Base-by-base conservation (phyloP, 164 flowering plant genomes). In the Vitis rupestris region DNA sequence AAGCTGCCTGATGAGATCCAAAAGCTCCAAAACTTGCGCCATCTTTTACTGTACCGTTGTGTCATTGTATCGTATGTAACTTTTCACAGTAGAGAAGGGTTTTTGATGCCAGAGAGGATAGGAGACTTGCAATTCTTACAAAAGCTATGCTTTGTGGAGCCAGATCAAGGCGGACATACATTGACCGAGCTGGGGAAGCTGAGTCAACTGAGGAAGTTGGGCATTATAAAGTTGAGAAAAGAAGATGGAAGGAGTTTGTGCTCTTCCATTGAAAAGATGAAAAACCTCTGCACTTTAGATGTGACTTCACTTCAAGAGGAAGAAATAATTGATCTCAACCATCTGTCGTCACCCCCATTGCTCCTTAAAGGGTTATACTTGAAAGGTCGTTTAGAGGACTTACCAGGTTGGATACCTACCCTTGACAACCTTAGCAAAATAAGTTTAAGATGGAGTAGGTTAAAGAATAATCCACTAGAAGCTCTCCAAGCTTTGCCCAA, bases 241-340 rank as follows among this genome's bases (percentile, higher is more conserved):
- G 56, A 23, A 62, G 37, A 73, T 63, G 71, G 71, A 9, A 73
- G 6, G 57, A 50, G 8, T 15, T 30, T 67, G 14, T 67, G 71
- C 30, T 57, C 29, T 1, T 54, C 60, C 14, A 55, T 73, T 17
- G 14, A 61, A 30, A 56, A 55, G 8, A 54, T 67, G 71, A 27
- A 27, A 8, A 9, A 67, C 10, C 76, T 67, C 12, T 15, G 30
- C 8, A 12, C 61, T 2, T 15, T 67, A 5, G 16, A 8, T 13
- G 31, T 73, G 29, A 2, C 17, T 9, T 17, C 71, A 44, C 53
- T 7, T 3, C 12, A 14, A 10, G 62, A 67, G n/a, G 27, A 61
- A 3, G 76, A 29, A 9, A 5, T 55, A 14, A 50, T 67, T 47
- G 66, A 67, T 61, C 12, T 61, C 8, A 16, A 62, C 10, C 12